Evolutionary conservation across 495 filamentous ascomycete genomes (phyloP).

Genomic region (Hypoxylon subgilvum): DNA sequence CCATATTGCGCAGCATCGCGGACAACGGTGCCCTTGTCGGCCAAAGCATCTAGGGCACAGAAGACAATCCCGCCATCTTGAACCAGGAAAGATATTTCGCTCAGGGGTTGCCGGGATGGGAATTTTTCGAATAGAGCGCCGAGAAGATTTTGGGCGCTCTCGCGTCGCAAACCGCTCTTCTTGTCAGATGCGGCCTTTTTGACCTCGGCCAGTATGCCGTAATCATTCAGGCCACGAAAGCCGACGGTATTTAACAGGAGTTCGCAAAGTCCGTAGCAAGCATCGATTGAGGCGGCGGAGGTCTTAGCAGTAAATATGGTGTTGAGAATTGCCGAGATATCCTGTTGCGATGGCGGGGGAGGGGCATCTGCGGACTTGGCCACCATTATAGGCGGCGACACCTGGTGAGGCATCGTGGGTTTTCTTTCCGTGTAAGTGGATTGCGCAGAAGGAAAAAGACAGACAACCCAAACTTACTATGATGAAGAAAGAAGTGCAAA

Average conservation of each 20-base stretch:
- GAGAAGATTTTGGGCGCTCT: slow-evolving; percentile 93
- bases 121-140: slow-evolving; percentile 92
- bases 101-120: slow-evolving; percentile 74
- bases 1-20: slow-evolving; percentile 93
- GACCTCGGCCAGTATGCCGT: slow-evolving; percentile 73
- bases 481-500: not conserved
- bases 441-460: slow-evolving; percentile 8
- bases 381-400: slow-evolving; percentile 50
- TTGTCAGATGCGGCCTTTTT: slow-evolving; percentile 92
- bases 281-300: slow-evolving; percentile 86
- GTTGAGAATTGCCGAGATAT: slow-evolving; percentile 73
- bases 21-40: slow-evolving; percentile 89
- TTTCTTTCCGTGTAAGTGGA: slow-evolving; percentile 13
- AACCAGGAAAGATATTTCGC: slow-evolving; percentile 79
- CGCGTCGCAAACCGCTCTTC: slow-evolving; percentile 84
- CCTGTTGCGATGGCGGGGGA: slow-evolving; percentile 70
- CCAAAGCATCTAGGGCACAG: slow-evolving; percentile 79
- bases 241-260: slow-evolving; percentile 79
- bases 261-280: slow-evolving; percentile 80
- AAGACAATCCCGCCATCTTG: slow-evolving; percentile 77
- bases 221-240: slow-evolving; percentile 71
- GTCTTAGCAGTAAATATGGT: slow-evolving; percentile 80
- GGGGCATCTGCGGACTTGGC: slow-evolving; percentile 44
- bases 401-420: slow-evolving; percentile 44
- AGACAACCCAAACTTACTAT: slow-evolving; percentile 11